phyloP scores from a whole-genome alignment of 805 yeast genomes.

The Cyberlindnera sargentensis region DNA sequence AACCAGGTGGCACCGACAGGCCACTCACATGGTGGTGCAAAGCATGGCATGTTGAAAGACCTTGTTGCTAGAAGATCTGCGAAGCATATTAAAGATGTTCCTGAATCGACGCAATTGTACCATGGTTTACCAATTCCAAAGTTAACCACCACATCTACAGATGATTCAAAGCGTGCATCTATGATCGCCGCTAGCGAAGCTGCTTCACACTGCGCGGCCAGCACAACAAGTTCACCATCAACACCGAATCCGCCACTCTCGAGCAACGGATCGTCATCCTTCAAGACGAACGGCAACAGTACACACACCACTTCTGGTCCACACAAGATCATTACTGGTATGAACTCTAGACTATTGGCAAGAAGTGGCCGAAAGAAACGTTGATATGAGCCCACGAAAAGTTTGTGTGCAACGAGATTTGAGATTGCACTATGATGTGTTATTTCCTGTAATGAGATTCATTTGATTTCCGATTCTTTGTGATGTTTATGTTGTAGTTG shows the following conservation, averaged over 20 bases:
- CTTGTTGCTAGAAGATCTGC: slow-evolving; percentile 24
- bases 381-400: not conserved
- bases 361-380: slow-evolving; percentile 30
- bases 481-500: no score
- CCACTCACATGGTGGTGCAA: slow-evolving; percentile 2
- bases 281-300: no score
- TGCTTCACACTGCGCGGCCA: slow-evolving; percentile 9
- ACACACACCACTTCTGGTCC: no score
- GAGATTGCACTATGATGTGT: no score
- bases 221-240: not conserved
- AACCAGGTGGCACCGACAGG: not conserved
- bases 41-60: slow-evolving; percentile 28
- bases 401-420: no score
- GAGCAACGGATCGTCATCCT: no score
- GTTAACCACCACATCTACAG: not conserved
- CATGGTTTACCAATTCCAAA: slow-evolving; percentile 27
- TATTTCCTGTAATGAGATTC: no score
- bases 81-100: slow-evolving; percentile 20
- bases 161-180: not conserved
- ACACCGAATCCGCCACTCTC: not conserved
- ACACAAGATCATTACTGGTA: slow-evolving; percentile 35
- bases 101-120: slow-evolving; percentile 24
- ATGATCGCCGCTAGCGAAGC: slow-evolving; percentile 23
- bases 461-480: no score
- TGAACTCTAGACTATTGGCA: slow-evolving; percentile 57